Evolutionary conservation across 1,284 basidiomycete genomes (phyloP).

Genomic region (Fomitopsis betulina): DNA sequence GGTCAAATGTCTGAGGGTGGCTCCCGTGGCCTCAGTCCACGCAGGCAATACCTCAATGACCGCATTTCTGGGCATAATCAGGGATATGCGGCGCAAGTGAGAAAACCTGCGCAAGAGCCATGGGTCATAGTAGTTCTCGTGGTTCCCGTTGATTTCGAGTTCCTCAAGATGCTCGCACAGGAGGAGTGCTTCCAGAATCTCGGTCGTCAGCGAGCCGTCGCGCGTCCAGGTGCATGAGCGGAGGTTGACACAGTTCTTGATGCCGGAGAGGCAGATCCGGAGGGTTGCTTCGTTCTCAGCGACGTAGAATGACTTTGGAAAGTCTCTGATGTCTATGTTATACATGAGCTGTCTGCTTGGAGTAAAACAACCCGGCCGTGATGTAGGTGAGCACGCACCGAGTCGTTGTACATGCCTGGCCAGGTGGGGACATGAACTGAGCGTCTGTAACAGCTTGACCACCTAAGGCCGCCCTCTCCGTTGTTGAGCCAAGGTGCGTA

Average conservation of each 20-base stretch:
- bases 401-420: constrained; percentile 51
- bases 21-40: constrained; percentile 46
- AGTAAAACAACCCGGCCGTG: too few relatives aligned
- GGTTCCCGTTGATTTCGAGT: constrained; percentile 67
- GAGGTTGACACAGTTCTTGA: constrained; percentile 58
- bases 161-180: constrained; percentile 39
- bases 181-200: constrained; percentile 47
- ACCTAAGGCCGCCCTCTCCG: constrained; percentile 33
- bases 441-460: constrained; percentile 46
- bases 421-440: constrained; percentile 41
- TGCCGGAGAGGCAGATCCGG: constrained; percentile 39
- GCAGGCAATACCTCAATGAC: constrained; percentile 44
- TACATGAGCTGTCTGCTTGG: not conserved
- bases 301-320: constrained; percentile 45
- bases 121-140: constrained; percentile 50
- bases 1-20: constrained; percentile 48
- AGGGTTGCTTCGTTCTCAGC: constrained; percentile 30
- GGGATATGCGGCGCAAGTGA: constrained; percentile 37
- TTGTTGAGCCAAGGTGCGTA: not conserved
- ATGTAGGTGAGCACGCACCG: constrained; percentile 33
- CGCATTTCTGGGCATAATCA: constrained; percentile 65
- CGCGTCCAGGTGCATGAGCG: constrained; percentile 68
- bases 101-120: constrained; percentile 42
- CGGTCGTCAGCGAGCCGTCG: constrained; percentile 60
- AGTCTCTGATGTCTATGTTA: constrained; percentile 56